Evolutionary conservation across 495 filamentous ascomycete species (phyloP).

Genomic region (Lophium mytilinum): DNA sequence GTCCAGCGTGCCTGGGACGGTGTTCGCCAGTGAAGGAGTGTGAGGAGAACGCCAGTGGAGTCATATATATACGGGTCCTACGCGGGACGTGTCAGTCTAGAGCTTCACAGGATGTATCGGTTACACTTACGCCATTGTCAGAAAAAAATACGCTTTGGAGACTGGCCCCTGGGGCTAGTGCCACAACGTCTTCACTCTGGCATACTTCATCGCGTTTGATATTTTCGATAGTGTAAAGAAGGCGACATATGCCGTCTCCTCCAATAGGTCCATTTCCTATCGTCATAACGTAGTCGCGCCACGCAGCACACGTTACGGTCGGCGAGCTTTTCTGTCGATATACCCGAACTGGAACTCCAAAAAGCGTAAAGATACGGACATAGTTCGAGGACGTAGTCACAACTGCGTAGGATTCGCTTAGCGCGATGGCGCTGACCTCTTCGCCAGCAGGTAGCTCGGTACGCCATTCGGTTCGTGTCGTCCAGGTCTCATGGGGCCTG

Average conservation of each 20-base stretch:
- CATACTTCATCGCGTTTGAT: conserved; percentile 86
- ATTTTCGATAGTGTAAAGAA: conserved; percentile 87
- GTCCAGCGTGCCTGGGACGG: conserved; percentile 83
- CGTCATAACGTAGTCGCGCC: conserved; percentile 87
- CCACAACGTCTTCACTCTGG: conserved; percentile 86
- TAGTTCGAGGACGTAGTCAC: conserved; percentile 79
- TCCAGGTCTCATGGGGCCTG: conserved; percentile 95
- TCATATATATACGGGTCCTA: conserved; percentile 88
- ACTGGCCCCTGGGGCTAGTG: conserved; percentile 61
- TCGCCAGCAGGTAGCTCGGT: conserved; percentile 76
- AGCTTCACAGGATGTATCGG: neutral
- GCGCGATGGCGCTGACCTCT: conserved; percentile 73
- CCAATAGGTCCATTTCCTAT: conserved; percentile 85
- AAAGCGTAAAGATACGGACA: conserved; percentile 85
- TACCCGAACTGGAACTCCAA: conserved; percentile 78
- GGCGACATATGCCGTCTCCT: conserved; percentile 61
- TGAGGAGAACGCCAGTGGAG: conserved; percentile 73
- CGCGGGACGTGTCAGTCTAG: conserved; percentile 32
- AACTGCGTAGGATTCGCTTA: conserved; percentile 84
- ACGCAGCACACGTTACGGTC: conserved; percentile 84
- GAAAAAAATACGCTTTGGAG: conserved; percentile 85
- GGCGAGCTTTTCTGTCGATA: conserved; percentile 85
- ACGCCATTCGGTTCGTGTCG: conserved; percentile 80
- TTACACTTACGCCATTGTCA: conserved; percentile 51
- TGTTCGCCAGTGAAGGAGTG: conserved; percentile 83